Conservation (phyloP, 208 protist species). For the Pavlovales sp. region DNA sequence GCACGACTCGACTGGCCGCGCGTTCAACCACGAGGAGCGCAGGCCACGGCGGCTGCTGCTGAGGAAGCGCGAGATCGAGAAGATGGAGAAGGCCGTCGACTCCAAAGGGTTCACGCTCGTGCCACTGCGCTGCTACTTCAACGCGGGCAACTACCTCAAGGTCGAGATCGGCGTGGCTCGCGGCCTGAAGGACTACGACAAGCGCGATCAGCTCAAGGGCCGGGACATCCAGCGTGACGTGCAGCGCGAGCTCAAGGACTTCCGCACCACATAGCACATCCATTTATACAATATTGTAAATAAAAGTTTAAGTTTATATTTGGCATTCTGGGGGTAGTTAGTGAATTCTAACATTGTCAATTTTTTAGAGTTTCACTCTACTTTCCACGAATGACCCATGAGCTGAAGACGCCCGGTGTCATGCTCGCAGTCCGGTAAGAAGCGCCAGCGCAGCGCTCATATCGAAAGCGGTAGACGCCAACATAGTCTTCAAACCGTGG, state of each 20-base stretch:
- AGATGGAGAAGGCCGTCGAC: neutral
- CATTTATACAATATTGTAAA: too few species aligned
- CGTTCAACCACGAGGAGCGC: neutral
- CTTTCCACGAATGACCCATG: too few species aligned
- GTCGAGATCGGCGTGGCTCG: conserved; percentile 13
- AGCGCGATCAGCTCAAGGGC: neutral
- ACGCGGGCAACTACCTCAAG: neutral
- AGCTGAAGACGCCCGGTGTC: too few species aligned
- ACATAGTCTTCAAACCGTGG: too few species aligned
- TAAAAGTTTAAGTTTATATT: too few species aligned
- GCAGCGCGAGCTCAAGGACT: conserved; percentile 1
- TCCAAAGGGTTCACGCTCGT: conserved; percentile 3
- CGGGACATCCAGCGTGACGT: neutral
- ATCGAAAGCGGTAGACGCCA: too few species aligned
- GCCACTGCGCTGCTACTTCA: conserved; percentile 27
- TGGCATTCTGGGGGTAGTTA: too few species aligned
- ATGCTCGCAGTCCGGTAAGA: too few species aligned
- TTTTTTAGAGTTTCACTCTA: too few species aligned
- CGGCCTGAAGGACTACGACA: conserved; percentile 18
- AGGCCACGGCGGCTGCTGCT: conserved; percentile 16
- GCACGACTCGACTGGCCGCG: neutral
- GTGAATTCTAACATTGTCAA: too few species aligned
- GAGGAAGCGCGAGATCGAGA: neutral
- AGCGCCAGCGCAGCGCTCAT: too few species aligned
- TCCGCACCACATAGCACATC: neutral